Evolutionary conservation across 2,329 filamentous ascomycete genomes (phyloP).

Genomic region (Colletotrichum somersetense): DNA sequence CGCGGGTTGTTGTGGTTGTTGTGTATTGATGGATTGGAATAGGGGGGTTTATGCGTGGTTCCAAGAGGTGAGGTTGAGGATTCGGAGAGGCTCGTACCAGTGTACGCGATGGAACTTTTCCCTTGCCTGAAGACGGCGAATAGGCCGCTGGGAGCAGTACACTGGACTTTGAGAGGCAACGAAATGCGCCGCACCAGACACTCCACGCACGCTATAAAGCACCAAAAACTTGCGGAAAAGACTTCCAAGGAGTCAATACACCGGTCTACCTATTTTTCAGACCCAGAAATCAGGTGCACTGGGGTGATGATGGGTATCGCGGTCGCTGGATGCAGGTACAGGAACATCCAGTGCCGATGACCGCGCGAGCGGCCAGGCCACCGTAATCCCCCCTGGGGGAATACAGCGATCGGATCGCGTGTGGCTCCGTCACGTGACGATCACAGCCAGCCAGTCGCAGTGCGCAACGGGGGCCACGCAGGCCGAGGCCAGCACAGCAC

Average conservation of each 20-base stretch:
- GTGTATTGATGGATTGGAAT: constrained; percentile 65
- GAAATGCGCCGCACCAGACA: not conserved
- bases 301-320: constrained; percentile 26
- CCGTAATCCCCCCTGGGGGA: constrained; percentile 34
- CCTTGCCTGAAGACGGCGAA: constrained; percentile 40
- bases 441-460: constrained; percentile 11
- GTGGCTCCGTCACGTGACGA: constrained; percentile 28
- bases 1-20: constrained; percentile 57
- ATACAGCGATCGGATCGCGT: constrained; percentile 39
- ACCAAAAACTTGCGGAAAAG: constrained; percentile 2
- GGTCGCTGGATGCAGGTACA: constrained; percentile 37
- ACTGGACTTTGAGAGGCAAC: constrained; percentile 22
- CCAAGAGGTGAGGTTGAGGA: constrained; percentile 69
- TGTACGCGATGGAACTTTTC: constrained; percentile 42
- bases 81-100: constrained; percentile 54
- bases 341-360: constrained; percentile 38
- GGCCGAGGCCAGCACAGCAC: constrained; percentile 11
- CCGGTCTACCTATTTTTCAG: constrained; percentile 31
- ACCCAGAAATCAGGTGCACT: constrained; percentile 35
- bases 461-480: constrained; percentile 28
- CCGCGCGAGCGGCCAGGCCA: constrained; percentile 38
- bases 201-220: constrained; percentile 17
- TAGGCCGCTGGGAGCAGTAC: constrained; percentile 37
- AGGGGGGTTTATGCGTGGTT: constrained; percentile 63
- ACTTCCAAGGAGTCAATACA: not conserved